Evolutionary conservation across 148 eudicot genomes (phyloP).

Genomic region (Pharnaceum exiguum): DNA sequence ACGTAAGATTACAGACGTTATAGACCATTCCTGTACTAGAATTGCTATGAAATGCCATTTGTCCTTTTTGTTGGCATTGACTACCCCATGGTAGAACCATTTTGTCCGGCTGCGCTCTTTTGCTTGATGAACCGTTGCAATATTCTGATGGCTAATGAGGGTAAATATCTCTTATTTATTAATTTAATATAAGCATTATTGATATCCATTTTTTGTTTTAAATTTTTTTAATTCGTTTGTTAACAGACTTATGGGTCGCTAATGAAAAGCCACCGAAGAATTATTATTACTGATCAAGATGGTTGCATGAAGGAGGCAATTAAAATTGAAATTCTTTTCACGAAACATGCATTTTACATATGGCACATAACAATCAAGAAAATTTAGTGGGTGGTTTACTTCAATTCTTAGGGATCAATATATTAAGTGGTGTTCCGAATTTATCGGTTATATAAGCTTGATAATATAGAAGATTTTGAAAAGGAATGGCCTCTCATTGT

Average conservation of each 20-base stretch:
- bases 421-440: conserved; percentile 12
- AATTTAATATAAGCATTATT: no score
- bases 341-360: conserved; percentile 23
- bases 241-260: background rate
- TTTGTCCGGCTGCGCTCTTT: background rate
- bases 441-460: conserved; percentile 9
- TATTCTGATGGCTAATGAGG: no score
- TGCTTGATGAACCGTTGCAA: background rate
- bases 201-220: background rate
- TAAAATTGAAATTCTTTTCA: conserved; percentile 5
- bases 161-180: no score
- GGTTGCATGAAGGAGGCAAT: conserved; percentile 3
- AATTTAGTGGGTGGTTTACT: conserved; percentile 22
- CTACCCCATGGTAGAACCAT: background rate
- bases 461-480: conserved; percentile 4
- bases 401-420: background rate
- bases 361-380: conserved; percentile 27
- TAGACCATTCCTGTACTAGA: no score
- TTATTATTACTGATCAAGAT: conserved; percentile 7
- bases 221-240: background rate
- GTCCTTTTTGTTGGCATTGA: conserved; percentile 4
- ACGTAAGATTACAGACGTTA: no score
- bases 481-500: background rate
- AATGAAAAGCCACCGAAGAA: conserved; percentile 4
- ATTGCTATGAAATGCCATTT: background rate